Evolutionary conservation across 108 stramenopile species (phyloP).

Genomic region (Cyclotella kingstonii): DNA sequence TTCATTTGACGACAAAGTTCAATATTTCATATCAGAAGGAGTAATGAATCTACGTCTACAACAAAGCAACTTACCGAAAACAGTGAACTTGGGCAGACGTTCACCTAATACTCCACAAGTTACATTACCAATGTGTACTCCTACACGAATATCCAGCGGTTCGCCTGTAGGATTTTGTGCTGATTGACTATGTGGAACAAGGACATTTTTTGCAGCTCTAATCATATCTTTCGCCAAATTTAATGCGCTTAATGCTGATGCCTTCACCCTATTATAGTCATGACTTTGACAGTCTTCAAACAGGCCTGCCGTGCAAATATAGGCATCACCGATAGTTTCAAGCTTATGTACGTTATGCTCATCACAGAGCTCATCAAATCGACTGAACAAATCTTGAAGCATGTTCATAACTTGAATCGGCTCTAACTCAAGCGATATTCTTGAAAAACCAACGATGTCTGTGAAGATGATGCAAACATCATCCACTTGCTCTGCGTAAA

Average conservation of each 20-base stretch:
- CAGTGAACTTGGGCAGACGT: too few species aligned
- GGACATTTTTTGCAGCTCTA: slow-evolving; percentile 5
- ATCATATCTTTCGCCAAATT: slow-evolving; percentile 44
- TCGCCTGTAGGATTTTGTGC: background rate
- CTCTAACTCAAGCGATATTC: slow-evolving; percentile 15
- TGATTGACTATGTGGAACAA: slow-evolving; percentile 3
- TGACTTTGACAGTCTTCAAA: slow-evolving; percentile 24
- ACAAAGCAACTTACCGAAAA: too few species aligned
- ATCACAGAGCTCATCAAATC: slow-evolving; percentile 44
- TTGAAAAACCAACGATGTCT: slow-evolving; percentile 45
- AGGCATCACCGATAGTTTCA: slow-evolving; percentile 46
- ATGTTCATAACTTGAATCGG: slow-evolving; percentile 41
- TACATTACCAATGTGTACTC: too few species aligned
- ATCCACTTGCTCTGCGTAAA: slow-evolving; percentile 36
- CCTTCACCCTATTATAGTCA: slow-evolving; percentile 3
- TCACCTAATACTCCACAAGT: too few species aligned
- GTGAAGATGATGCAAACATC: slow-evolving; percentile 41
- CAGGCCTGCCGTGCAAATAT: slow-evolving; percentile 29
- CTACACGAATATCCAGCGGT: background rate
- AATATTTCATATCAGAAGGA: too few species aligned
- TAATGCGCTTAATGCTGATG: slow-evolving; percentile 31
- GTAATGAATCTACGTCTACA: too few species aligned
- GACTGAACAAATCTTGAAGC: slow-evolving; percentile 31
- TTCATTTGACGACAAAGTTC: too few species aligned
- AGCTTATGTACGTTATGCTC: slow-evolving; percentile 30